These are phyloP conservation scores for Musa troglodytarum DNA, from an alignment of 176 grass and related monocot genomes.

Conservation along the genomic window DNA sequence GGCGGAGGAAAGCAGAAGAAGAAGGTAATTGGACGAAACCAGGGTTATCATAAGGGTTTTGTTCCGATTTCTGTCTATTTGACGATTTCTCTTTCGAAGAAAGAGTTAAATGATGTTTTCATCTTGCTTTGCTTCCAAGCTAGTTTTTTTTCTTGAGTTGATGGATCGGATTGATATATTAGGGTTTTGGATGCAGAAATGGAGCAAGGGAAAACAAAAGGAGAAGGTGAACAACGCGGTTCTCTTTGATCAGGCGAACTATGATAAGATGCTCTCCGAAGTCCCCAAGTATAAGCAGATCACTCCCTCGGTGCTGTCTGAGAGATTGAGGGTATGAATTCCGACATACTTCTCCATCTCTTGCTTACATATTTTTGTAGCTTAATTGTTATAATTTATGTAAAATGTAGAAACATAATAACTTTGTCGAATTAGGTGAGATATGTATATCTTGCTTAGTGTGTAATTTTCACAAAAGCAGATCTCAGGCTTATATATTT, in stretches of 20 bases:
- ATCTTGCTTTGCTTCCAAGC: neutral
- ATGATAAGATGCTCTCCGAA: slow-evolving; percentile 42
- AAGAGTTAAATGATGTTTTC: neutral
- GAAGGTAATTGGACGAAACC: slow-evolving; percentile 19
- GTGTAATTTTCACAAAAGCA: too few species aligned
- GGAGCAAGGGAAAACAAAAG: slow-evolving; percentile 68
- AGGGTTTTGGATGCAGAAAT: slow-evolving; percentile 32
- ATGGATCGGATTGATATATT: neutral
- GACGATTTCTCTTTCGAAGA: too few species aligned
- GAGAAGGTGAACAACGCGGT: slow-evolving; percentile 59
- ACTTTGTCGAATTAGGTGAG: too few species aligned
- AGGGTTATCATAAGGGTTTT: too few species aligned
- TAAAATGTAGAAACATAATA: too few species aligned
- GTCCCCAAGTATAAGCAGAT: slow-evolving; percentile 54
- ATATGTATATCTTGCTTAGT: too few species aligned
- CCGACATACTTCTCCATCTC: too few species aligned
- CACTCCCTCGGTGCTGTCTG: slow-evolving; percentile 48
- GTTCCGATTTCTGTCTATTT: too few species aligned
- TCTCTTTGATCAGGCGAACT: slow-evolving; percentile 45
- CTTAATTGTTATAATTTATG: too few species aligned
- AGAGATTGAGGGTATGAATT: slow-evolving; percentile 38
- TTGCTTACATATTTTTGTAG: too few species aligned
- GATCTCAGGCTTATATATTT: too few species aligned
- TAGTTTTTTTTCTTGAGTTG: neutral
- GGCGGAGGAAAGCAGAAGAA: slow-evolving; percentile 36